Conservation (phyloP, 345 rosid species). For the Lagerstroemia speciosa region DNA sequence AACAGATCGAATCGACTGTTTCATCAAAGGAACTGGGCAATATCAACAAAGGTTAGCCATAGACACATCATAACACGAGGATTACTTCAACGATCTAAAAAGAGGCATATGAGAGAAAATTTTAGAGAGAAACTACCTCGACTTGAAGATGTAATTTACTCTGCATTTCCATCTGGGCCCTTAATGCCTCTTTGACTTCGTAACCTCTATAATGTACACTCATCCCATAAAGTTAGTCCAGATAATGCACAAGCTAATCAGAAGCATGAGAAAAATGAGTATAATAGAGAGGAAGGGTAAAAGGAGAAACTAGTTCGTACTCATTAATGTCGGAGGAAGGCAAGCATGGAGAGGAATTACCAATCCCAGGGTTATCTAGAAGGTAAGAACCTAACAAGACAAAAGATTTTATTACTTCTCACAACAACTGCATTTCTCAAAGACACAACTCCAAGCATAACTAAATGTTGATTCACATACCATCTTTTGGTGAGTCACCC, state of each 20-base stretch:
- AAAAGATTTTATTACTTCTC: neutral
- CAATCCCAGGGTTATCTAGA: slow-evolving; percentile 31
- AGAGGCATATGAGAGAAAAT: neutral
- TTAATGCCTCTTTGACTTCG: slow-evolving; percentile 62
- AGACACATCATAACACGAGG: neutral
- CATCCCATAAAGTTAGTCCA: neutral
- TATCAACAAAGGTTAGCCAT: neutral
- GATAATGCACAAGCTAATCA: neutral
- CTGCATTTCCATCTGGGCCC: slow-evolving; percentile 80
- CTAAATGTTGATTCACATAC: slow-evolving; percentile 15
- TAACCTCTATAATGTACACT: slow-evolving; percentile 36
- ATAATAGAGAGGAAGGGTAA: neutral
- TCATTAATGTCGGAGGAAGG: slow-evolving; percentile 47
- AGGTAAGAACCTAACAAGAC: slow-evolving; percentile 37
- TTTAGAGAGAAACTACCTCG: slow-evolving; percentile 31
- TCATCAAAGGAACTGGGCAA: neutral
- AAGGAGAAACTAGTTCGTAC: slow-evolving; percentile 32
- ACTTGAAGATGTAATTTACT: slow-evolving; percentile 73
- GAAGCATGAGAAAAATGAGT: neutral
- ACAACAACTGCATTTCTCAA: neutral
- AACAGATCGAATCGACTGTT: neutral
- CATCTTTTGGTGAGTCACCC: slow-evolving; percentile 46
- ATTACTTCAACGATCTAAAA: neutral
- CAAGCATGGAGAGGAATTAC: slow-evolving; percentile 31
- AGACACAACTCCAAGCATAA: neutral